Base-by-base conservation (phyloP, 2,329 filamentous ascomycete genomes). In the Sporothrix schenckii region DNA sequence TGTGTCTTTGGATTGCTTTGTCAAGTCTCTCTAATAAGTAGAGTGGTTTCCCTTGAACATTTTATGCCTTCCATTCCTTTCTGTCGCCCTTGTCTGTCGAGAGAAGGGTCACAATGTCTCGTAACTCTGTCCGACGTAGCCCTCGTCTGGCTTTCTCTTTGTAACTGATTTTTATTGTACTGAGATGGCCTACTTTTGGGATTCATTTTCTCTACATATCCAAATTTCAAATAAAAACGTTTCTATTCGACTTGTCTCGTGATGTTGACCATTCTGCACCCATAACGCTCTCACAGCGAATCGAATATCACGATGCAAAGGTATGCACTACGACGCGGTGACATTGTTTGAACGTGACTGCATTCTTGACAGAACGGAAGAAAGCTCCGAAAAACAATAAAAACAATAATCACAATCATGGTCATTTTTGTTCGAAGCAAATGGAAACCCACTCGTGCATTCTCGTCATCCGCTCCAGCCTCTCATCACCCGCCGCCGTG, bases 11-110 rank as follows among this genome's bases (percentile, higher is more conserved):
- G 30, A 39, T 39, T 58, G 60, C 60, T 69, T 69, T 69, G 68
- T 69, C 60, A 69, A 49, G 50, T 14, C 27, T 50, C 16, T 58
- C 52, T 66, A 69, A 69, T 69, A 34, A 34, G 50, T 56, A 21
- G 47, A 4, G 24, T 9, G 49, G 30, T 4, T 21, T 30, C 24
- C 61, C 44, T 6, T 47, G 58, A 63, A 34, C 39, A 10, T 19
- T 4, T 44, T 16, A 47, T 63, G 58, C 44, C 41, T 63, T 47
- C n/a, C n/a, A 63, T 63, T 53, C 24, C 19, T 3, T 44, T 27
- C 34, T 44, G 50, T 54, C 30, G 4, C 34, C 50, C 27, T 21
- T n/a, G 41, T 50, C 44, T 65, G 60, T 65, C 41, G 14, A 65
- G 47, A 50, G 61, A 34, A 14, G 24, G 44, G 47, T 47, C 10